These are phyloP conservation scores for Kalaharituber pfeilii DNA, from an alignment of 2,329 filamentous ascomycete species.

Conservation along the genomic window DNA sequence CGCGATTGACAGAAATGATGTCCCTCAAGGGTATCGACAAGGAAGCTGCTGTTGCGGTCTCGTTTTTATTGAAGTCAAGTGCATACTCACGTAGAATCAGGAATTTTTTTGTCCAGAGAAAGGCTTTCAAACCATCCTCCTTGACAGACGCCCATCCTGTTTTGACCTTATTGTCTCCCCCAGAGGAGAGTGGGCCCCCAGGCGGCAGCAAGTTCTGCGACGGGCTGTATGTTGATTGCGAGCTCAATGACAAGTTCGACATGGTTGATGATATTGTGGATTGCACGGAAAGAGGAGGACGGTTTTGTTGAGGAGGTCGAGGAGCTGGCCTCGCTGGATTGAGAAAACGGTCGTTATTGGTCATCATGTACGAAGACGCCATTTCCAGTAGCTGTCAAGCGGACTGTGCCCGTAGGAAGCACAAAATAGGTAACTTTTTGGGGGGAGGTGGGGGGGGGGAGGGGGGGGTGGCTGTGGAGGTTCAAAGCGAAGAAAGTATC, in stretches of 20 bases:
- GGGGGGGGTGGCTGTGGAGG: background rate
- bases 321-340: conserved; percentile 80
- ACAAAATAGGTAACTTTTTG: background rate
- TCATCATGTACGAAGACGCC: conserved; percentile 10
- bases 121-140: conserved; percentile 61
- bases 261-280: conserved; percentile 38
- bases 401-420: background rate
- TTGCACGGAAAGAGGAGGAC: conserved; percentile 47
- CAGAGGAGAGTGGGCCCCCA: conserved; percentile 54
- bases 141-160: conserved; percentile 72
- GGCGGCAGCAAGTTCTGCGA: conserved; percentile 8
- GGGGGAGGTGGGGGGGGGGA: background rate
- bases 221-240: conserved; percentile 40
- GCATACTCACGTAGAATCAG: conserved; percentile 82
- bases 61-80: conserved; percentile 85
- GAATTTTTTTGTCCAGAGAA: conserved; percentile 88
- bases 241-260: conserved; percentile 56
- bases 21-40: conserved; percentile 59
- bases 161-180: conserved; percentile 29
- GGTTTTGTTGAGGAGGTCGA: conserved; percentile 58
- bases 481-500: background rate
- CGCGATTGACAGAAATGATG: conserved; percentile 75
- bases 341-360: conserved; percentile 46
- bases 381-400: background rate
- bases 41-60: conserved; percentile 77